Evolutionary conservation across 176 grass and related monocot genomes (phyloP).

Genomic region (Bromus sterilis): DNA sequence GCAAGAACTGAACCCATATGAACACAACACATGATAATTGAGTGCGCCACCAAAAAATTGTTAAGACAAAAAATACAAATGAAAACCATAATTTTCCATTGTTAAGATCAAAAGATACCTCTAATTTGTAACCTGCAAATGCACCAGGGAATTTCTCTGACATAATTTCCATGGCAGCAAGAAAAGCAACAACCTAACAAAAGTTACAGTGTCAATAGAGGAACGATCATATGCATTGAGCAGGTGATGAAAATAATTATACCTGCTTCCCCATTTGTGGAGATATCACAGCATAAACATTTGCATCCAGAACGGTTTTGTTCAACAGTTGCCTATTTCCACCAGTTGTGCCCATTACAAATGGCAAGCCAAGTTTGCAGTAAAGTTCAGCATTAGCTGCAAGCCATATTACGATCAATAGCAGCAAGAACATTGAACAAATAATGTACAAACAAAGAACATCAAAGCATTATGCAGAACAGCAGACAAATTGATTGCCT

Average conservation of each 20-base stretch:
- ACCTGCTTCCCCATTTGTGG: constrained; percentile 99
- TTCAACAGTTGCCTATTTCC: constrained; percentile 60
- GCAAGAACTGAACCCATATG: background rate
- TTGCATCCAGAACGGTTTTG: constrained; percentile 75
- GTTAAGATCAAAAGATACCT: constrained; percentile 43
- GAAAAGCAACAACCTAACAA: constrained; percentile 86
- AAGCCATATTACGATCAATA: constrained; percentile 1
- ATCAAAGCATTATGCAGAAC: background rate
- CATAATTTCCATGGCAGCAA: constrained; percentile 99
- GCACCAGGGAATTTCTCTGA: constrained; percentile 81
- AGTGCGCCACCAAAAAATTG: background rate
- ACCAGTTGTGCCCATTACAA: constrained; percentile 94
- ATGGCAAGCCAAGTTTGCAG: constrained; percentile 74
- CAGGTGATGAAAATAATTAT: background rate
- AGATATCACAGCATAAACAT: constrained; percentile 82
- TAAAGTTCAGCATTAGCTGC: constrained; percentile 84
- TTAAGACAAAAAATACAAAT: background rate
- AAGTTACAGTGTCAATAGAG: constrained; percentile 10
- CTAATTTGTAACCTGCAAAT: constrained; percentile 78
- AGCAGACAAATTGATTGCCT: background rate
- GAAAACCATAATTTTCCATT: background rate
- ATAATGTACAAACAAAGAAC: constrained; percentile 21
- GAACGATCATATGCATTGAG: background rate
- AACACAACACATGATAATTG: background rate
- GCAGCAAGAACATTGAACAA: background rate